Conservation (phyloP, 2,329 filamentous ascomycete genomes). For the Penicillium decumbens region DNA sequence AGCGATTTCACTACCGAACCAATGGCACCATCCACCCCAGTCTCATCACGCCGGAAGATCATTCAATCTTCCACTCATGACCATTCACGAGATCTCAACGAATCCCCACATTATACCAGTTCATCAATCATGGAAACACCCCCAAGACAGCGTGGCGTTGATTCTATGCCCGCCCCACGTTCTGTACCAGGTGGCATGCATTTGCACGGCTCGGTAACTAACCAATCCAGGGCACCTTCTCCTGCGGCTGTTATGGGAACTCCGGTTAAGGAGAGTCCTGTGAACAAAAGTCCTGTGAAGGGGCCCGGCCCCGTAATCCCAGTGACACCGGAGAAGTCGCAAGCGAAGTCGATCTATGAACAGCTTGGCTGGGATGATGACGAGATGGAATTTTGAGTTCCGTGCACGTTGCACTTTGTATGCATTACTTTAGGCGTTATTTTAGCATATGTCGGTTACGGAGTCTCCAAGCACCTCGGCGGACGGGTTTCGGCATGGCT, state of each 20-base stretch:
- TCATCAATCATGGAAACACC: slow-evolving; percentile 32
- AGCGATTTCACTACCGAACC: slow-evolving; percentile 7
- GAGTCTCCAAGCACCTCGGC: background rate
- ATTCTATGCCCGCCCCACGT: slow-evolving; percentile 6
- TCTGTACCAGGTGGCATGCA: slow-evolving; percentile 6
- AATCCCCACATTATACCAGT: slow-evolving; percentile 2
- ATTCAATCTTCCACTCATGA: slow-evolving; percentile 4
- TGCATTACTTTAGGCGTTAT: background rate
- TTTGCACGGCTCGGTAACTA: slow-evolving; percentile 3
- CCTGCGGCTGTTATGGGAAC: slow-evolving; percentile 27
- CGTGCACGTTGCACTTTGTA: background rate
- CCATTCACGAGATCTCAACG: slow-evolving; percentile 7
- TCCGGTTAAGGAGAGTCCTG: slow-evolving; percentile 26
- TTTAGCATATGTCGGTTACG: background rate
- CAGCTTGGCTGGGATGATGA: slow-evolving; percentile 45
- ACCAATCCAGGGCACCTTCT: slow-evolving; percentile 7
- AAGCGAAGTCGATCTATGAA: slow-evolving; percentile 41
- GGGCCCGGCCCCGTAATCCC: slow-evolving; percentile 18
- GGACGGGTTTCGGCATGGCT: background rate
- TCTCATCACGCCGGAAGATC: slow-evolving; percentile 23
- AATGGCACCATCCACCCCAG: slow-evolving; percentile 27
- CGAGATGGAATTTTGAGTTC: slow-evolving; percentile 23
- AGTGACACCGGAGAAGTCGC: slow-evolving; percentile 32
- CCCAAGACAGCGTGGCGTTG: slow-evolving; percentile 15
- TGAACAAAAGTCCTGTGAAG: background rate